A percentile compares a stretch with the other conserved stretches of the same genome.
These are phyloP conservation scores for Tricholoma saponaceum DNA, from an alignment of 768 basidiomycete species.

Conservation along the genomic window DNA sequence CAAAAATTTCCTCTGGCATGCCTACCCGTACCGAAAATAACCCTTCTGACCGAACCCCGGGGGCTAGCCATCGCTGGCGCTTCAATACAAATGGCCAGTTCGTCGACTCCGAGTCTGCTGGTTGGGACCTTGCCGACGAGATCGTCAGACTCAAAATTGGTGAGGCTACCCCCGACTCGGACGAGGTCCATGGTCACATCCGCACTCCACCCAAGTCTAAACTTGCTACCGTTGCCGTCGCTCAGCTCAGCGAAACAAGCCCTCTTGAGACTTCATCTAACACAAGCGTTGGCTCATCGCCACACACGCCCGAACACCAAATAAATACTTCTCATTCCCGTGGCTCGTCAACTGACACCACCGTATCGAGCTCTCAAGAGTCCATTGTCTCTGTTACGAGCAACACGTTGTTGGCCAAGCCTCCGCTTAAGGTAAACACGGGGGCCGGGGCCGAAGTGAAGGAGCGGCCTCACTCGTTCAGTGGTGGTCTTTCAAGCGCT, in stretches of 20 bases:
- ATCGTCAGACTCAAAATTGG: constrained; percentile 69
- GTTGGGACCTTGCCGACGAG: constrained; percentile 73
- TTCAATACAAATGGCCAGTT: constrained; percentile 61
- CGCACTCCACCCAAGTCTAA: constrained; percentile 69
- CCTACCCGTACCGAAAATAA: constrained; percentile 41
- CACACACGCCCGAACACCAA: constrained; percentile 62
- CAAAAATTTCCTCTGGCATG: constrained; percentile 43
- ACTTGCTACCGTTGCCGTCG: constrained; percentile 43
- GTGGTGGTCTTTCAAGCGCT: constrained; percentile 68
- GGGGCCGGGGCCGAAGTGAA: constrained; percentile 55
- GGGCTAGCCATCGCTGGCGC: constrained; percentile 54
- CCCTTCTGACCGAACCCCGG: constrained; percentile 35
- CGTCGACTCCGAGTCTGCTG: constrained; percentile 51
- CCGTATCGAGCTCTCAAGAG: constrained; percentile 55
- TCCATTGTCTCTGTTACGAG: constrained; percentile 48
- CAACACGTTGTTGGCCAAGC: constrained; percentile 53
- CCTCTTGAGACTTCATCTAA: constrained; percentile 71
- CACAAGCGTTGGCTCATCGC: constrained; percentile 70
- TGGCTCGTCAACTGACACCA: constrained; percentile 78
- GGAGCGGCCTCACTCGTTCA: constrained; percentile 80
- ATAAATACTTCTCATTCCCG: constrained; percentile 71
- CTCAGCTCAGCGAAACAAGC: constrained; percentile 61
- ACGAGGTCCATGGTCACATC: constrained; percentile 49
- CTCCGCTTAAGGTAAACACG: constrained; percentile 49
- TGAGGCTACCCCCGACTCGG: constrained; percentile 46